A percentile compares a stretch with the other conserved stretches of the same genome.
phyloP scores from a whole-genome alignment of 2,329 filamentous ascomycete genomes.

The Neofusicoccum parvum region DNA sequence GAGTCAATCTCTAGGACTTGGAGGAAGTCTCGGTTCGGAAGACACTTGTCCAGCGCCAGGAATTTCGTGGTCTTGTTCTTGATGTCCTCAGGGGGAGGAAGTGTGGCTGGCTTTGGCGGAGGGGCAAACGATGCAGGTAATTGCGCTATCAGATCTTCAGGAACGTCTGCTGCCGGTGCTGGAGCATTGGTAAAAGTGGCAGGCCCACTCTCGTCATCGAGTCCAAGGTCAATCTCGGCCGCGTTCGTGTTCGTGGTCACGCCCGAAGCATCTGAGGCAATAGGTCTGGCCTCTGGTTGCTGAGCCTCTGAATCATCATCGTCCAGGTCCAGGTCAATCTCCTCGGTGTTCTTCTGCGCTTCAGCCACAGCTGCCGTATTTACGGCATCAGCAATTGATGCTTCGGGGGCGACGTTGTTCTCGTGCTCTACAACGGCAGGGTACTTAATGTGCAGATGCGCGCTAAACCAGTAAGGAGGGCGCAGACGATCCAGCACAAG shows the following conservation, averaged over 20 bases:
- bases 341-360: slow-evolving; percentile 60
- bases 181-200: neutral
- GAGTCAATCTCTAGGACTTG: slow-evolving; percentile 64
- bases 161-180: slow-evolving; percentile 42
- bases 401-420: slow-evolving; percentile 27
- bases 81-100: slow-evolving; percentile 69
- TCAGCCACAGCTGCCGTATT: neutral
- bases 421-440: slow-evolving; percentile 61
- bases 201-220: slow-evolving; percentile 26
- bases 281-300: slow-evolving; percentile 18
- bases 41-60: slow-evolving; percentile 88
- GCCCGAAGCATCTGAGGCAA: slow-evolving; percentile 66
- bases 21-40: slow-evolving; percentile 77
- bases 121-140: slow-evolving; percentile 72
- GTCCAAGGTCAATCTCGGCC: slow-evolving; percentile 47
- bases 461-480: slow-evolving; percentile 84
- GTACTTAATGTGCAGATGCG: slow-evolving; percentile 90
- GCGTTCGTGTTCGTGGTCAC: slow-evolving; percentile 37
- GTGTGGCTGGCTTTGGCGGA: slow-evolving; percentile 23
- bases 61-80: slow-evolving; percentile 80
- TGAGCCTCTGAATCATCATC: slow-evolving; percentile 32
- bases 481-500: slow-evolving; percentile 79
- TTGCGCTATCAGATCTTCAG: slow-evolving; percentile 69
- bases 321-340: slow-evolving; percentile 56
- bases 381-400: neutral